Conservation (phyloP, 345 rosid genomes). For the Ailanthus altissimus region DNA sequence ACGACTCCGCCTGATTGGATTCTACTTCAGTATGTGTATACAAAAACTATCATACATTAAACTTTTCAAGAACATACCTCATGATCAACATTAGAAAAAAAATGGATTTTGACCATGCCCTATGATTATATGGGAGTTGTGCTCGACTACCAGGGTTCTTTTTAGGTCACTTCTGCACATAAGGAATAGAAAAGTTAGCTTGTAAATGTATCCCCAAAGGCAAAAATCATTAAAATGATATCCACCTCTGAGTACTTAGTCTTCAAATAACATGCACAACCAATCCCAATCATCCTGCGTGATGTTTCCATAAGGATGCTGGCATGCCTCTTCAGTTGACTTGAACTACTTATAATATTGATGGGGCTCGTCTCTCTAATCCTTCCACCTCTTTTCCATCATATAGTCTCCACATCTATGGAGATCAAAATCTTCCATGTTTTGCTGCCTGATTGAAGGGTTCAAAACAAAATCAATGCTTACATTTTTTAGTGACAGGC, state of each 20-base stretch:
- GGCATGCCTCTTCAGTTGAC: neutral
- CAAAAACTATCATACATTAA: neutral
- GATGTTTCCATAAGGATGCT: constrained; percentile 2
- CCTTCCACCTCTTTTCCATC: constrained; percentile 12
- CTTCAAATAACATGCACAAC: neutral
- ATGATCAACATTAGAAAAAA: neutral
- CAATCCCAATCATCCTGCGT: constrained; percentile 7
- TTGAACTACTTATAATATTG: constrained; percentile 3
- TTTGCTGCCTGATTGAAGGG: neutral
- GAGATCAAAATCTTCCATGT: neutral
- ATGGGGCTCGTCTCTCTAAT: neutral
- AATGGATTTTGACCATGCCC: constrained; percentile 10
- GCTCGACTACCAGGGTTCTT: neutral
- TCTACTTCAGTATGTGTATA: neutral
- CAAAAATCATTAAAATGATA: neutral
- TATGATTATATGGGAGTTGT: neutral
- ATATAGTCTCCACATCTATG: neutral
- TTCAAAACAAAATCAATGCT: neutral
- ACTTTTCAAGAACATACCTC: neutral
- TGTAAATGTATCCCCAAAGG: neutral
- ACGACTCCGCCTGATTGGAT: neutral
- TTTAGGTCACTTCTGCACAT: neutral
- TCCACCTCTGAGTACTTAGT: neutral
- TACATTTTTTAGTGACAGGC: too few relatives aligned
- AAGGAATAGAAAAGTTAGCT: neutral